These are phyloP conservation scores for Coprinopsis marcescibilis DNA, from an alignment of 768 basidiomycete species.

Conservation along the genomic window DNA sequence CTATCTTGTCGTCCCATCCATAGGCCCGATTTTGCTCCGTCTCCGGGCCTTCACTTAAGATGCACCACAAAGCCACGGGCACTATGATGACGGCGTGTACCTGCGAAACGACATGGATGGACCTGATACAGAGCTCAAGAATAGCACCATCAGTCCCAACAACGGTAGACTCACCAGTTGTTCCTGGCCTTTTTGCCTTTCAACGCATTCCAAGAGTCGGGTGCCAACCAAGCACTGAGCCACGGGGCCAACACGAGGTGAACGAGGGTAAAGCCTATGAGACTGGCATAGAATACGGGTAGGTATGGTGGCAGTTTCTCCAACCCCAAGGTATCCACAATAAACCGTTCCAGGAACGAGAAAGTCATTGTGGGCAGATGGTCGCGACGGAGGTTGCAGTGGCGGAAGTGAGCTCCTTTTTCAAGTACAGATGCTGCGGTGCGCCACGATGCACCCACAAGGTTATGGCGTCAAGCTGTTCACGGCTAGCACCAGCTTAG, in stretches of 20 bases:
- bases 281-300: slow-evolving; percentile 46
- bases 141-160: not conserved
- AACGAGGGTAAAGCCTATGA: slow-evolving; percentile 50
- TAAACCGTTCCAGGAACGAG: slow-evolving; percentile 19
- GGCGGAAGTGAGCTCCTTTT: too few species aligned
- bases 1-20: slow-evolving; percentile 62
- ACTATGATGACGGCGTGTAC: slow-evolving; percentile 65
- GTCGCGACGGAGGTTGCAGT: not conserved
- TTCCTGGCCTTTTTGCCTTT: slow-evolving; percentile 43
- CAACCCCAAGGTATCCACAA: slow-evolving; percentile 38
- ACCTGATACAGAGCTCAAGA: slow-evolving; percentile 36
- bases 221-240: slow-evolving; percentile 42
- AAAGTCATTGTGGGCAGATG: slow-evolving; percentile 6
- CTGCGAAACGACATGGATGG: slow-evolving; percentile 67
- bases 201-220: slow-evolving; percentile 36
- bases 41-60: slow-evolving; percentile 34
- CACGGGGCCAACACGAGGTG: slow-evolving; percentile 56
- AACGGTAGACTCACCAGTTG: slow-evolving; percentile 46
- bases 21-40: slow-evolving; percentile 62
- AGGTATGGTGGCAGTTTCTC: slow-evolving; percentile 51
- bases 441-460: too few species aligned
- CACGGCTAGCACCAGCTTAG: too few species aligned
- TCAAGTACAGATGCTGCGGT: too few species aligned
- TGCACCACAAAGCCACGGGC: slow-evolving; percentile 51
- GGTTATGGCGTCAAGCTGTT: too few species aligned